These are phyloP conservation scores for Aphanocladium album DNA, from an alignment of 2,329 filamentous ascomycete species.

Conservation along the genomic window DNA sequence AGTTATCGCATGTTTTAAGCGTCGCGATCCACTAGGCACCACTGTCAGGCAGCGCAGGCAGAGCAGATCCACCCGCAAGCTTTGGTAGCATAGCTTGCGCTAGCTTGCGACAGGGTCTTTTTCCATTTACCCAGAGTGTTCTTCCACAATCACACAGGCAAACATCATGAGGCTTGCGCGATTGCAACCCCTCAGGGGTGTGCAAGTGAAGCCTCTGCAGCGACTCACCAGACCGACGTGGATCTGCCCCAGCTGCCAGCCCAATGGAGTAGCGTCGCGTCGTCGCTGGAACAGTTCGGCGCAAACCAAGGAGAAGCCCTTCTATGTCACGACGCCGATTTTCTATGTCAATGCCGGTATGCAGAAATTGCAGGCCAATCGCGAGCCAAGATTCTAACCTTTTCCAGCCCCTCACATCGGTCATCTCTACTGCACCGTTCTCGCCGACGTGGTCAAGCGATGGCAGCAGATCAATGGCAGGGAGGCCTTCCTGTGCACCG, in stretches of 20 bases:
- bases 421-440: slow-evolving; percentile 88
- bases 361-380: background rate
- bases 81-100: no score
- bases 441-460: slow-evolving; percentile 86
- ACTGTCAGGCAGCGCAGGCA: background rate
- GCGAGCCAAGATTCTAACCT: slow-evolving; percentile 11
- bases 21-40: background rate
- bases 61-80: slow-evolving; percentile 5
- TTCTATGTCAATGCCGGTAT: slow-evolving; percentile 97
- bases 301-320: slow-evolving; percentile 59
- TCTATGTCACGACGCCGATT: slow-evolving; percentile 93
- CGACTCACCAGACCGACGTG: slow-evolving; percentile 19
- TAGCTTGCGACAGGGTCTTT: background rate
- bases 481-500: slow-evolving; percentile 72
- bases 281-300: slow-evolving; percentile 27
- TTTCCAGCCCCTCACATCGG: slow-evolving; percentile 80
- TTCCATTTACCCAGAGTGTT: background rate
- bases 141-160: background rate
- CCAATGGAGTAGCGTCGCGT: slow-evolving; percentile 17
- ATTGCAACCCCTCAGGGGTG: slow-evolving; percentile 22
- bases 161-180: slow-evolving; percentile 25
- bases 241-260: slow-evolving; percentile 26
- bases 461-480: slow-evolving; percentile 76
- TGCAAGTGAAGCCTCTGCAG: slow-evolving; percentile 19
- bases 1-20: background rate